Conservation (phyloP, 768 basidiomycete species). For the Mycena galopus region DNA sequence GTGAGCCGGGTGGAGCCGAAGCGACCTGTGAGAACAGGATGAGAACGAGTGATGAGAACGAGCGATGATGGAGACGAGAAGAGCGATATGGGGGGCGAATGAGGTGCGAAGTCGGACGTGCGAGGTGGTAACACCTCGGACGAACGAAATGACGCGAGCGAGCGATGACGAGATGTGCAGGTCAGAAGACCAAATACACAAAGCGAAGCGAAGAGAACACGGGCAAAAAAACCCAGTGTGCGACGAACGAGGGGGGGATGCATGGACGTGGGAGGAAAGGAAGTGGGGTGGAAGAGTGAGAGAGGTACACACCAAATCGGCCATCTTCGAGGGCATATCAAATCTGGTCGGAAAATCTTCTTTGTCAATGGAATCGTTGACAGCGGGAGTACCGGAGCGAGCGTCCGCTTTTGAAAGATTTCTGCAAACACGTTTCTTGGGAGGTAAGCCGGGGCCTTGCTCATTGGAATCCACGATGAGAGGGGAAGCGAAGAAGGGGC, state of each 20-base stretch:
- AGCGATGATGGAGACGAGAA: background rate
- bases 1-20: slow-evolving; percentile 31
- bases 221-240: no score
- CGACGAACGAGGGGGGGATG: no score
- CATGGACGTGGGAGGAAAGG: no score
- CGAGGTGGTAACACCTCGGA: no score
- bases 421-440: slow-evolving; percentile 35
- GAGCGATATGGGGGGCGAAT: background rate
- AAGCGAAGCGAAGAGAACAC: no score
- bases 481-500: slow-evolving; percentile 43
- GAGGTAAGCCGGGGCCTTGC: slow-evolving; percentile 26
- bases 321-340: slow-evolving; percentile 30
- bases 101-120: background rate
- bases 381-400: background rate
- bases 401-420: slow-evolving; percentile 36
- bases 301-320: slow-evolving; percentile 32
- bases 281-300: background rate
- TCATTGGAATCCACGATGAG: slow-evolving; percentile 31
- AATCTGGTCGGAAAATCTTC: slow-evolving; percentile 34
- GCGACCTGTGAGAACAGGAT: slow-evolving; percentile 33
- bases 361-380: slow-evolving; percentile 35
- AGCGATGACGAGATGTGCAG: background rate
- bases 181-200: no score
- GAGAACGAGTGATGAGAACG: background rate
- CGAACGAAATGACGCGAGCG: no score